Percentiles rank a stretch among this genome's conserved stretches.
Evolutionary conservation across 2,329 filamentous ascomycete species (phyloP).

Genomic region (Fusarium verticillioides): DNA sequence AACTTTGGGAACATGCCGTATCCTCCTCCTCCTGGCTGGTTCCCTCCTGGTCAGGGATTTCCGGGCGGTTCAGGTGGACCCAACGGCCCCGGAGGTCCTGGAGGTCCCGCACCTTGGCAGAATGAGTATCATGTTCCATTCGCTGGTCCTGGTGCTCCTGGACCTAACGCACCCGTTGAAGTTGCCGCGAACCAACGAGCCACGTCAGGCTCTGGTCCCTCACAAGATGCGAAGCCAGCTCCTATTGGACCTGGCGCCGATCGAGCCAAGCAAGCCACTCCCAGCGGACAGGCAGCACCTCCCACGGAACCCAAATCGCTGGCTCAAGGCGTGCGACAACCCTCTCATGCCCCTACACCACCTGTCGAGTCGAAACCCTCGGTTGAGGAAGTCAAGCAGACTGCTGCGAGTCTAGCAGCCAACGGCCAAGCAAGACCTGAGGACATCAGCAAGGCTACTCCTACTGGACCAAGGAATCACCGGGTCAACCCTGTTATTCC

Average conservation of each 20-base stretch:
- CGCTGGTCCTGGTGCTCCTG: slow-evolving; percentile 61
- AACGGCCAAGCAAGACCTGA: slow-evolving; percentile 53
- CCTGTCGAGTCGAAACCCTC: slow-evolving; percentile 77
- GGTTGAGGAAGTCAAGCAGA: slow-evolving; percentile 55
- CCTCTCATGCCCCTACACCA: slow-evolving; percentile 67
- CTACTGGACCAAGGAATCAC: slow-evolving; percentile 60
- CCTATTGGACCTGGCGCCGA: slow-evolving; percentile 64
- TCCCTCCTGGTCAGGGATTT: slow-evolving; percentile 80
- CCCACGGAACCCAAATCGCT: slow-evolving; percentile 65
- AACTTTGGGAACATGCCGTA: slow-evolving; percentile 82
- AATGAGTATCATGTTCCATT: slow-evolving; percentile 66
- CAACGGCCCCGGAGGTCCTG: slow-evolving; percentile 68
- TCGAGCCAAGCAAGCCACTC: slow-evolving; percentile 59
- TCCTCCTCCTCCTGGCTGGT: slow-evolving; percentile 82
- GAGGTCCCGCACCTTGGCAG: slow-evolving; percentile 70
- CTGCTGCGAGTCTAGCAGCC: slow-evolving; percentile 55
- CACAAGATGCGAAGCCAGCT: slow-evolving; percentile 58
- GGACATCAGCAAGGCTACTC: slow-evolving; percentile 53
- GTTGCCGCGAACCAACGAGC: slow-evolving; percentile 67
- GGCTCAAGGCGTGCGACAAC: slow-evolving; percentile 58
- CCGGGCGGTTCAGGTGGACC: slow-evolving; percentile 63
- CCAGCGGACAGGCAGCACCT: slow-evolving; percentile 58
- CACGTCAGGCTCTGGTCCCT: slow-evolving; percentile 57
- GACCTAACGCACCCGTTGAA: slow-evolving; percentile 56
- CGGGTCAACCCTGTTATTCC: slow-evolving; percentile 75